Conservation (phyloP, 257 asterid species). For the Lithospermum erythrorhizon region DNA sequence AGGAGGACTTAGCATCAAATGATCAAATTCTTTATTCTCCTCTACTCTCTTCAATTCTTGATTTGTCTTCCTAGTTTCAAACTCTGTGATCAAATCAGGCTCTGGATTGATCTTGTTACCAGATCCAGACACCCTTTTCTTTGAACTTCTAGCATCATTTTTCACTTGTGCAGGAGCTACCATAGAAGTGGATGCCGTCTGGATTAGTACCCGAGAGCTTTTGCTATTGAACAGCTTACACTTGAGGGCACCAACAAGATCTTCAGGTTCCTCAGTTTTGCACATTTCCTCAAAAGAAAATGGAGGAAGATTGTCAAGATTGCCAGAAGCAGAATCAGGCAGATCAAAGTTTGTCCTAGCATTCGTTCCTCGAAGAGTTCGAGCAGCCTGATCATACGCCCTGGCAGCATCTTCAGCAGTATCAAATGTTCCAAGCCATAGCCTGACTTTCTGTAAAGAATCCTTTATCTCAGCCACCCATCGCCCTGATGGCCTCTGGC, state of each 20-base stretch:
- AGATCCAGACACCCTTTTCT: background rate
- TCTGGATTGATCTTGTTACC: background rate
- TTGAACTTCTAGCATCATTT: background rate
- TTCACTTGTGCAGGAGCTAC: background rate
- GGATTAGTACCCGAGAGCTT: conserved; percentile 16
- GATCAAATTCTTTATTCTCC: background rate
- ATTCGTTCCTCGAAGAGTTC: conserved; percentile 51
- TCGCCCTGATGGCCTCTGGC: conserved; percentile 77
- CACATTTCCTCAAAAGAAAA: conserved; percentile 70
- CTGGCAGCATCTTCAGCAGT: conserved; percentile 77
- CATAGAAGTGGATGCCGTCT: conserved; percentile 8
- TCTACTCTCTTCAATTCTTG: conserved; percentile 7
- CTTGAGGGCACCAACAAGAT: conserved; percentile 58
- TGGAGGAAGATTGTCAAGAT: conserved; percentile 28
- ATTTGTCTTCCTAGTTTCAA: conserved; percentile 1
- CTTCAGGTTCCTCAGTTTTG: conserved; percentile 47
- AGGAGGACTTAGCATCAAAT: conserved; percentile 1
- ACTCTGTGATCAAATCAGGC: background rate
- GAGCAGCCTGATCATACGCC: conserved; percentile 74
- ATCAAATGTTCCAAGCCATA: conserved; percentile 80
- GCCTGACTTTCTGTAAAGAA: conserved; percentile 66
- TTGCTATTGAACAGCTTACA: conserved; percentile 41
- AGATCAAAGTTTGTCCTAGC: conserved; percentile 59
- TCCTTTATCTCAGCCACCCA: conserved; percentile 93
- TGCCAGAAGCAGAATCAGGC: background rate